Percentiles rank a stretch among this genome's conserved stretches.
Conservation (phyloP, 2,329 filamentous ascomycete species). For the Trichoderma semiorbis region DNA sequence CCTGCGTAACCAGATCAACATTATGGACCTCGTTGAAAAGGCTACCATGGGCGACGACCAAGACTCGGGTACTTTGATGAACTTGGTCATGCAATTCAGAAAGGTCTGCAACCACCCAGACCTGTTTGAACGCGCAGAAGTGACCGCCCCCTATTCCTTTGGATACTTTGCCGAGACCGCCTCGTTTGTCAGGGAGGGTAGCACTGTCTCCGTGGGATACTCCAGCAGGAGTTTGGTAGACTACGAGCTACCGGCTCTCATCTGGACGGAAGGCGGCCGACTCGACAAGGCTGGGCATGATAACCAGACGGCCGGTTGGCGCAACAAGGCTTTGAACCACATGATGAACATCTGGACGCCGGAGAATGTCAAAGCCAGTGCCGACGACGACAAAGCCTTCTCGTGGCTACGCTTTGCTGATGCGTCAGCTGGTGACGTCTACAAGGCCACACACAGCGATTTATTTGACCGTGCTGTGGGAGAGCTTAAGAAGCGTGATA, state of each 20-base stretch:
- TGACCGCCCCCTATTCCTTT: conserved; percentile 77
- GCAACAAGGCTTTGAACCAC: conserved; percentile 69
- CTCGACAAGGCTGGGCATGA: conserved; percentile 69
- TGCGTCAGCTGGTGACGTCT: conserved; percentile 68
- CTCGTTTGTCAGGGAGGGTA: conserved; percentile 88
- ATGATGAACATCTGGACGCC: conserved; percentile 90
- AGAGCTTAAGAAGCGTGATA: conserved; percentile 51
- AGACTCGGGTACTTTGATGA: conserved; percentile 96
- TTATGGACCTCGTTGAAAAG: conserved; percentile 98
- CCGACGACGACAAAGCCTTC: conserved; percentile 63
- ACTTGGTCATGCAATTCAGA: conserved; percentile 98
- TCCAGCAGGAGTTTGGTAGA: conserved; percentile 84
- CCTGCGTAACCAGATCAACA: conserved; percentile 93
- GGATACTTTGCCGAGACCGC: conserved; percentile 92
- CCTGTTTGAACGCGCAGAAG: conserved; percentile 91
- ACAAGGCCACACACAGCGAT: conserved; percentile 63
- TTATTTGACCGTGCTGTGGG: conserved; percentile 71
- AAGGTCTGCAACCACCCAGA: conserved; percentile 99
- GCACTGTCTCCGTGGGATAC: conserved; percentile 75
- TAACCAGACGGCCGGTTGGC: conserved; percentile 76
- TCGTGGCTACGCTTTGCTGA: conserved; percentile 90
- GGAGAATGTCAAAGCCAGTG: conserved; percentile 67
- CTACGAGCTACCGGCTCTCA: conserved; percentile 73
- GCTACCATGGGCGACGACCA: conserved; percentile 90
- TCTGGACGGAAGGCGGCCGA: conserved; percentile 79